Evolutionary conservation across 495 filamentous ascomycete genomes (phyloP).

Genomic region (Aspergillus funiculosus): DNA sequence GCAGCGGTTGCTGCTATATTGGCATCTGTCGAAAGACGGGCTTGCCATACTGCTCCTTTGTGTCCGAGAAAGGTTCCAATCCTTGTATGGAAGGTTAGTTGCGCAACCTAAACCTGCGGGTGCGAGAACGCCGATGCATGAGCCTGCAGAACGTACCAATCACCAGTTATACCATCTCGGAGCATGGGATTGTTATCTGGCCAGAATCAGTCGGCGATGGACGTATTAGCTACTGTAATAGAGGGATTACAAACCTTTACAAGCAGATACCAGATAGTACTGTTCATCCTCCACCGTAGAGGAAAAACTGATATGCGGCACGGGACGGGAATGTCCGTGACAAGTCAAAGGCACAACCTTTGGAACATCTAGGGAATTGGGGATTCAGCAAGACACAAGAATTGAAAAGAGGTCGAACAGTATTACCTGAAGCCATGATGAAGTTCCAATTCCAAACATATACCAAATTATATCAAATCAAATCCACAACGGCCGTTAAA

Average conservation of each 20-base stretch:
- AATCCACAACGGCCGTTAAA: conserved; percentile 18
- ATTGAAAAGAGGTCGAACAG: neutral
- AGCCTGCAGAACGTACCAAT: conserved; percentile 61
- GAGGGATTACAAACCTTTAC: conserved; percentile 64
- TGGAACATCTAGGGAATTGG: conserved; percentile 49
- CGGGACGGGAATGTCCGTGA: conserved; percentile 93
- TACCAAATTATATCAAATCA: conserved; percentile 12
- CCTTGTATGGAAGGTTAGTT: conserved; percentile 40
- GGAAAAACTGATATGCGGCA: conserved; percentile 93
- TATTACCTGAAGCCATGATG: conserved; percentile 27
- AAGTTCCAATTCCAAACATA: conserved; percentile 6
- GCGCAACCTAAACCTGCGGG: neutral
- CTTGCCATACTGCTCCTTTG: conserved; percentile 97
- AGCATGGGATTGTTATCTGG: conserved; percentile 97
- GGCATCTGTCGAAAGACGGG: conserved; percentile 81
- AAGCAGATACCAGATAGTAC: conserved; percentile 95
- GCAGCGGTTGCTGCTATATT: conserved; percentile 84
- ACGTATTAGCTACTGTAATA: neutral
- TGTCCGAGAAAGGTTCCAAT: conserved; percentile 98
- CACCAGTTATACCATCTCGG: conserved; percentile 90
- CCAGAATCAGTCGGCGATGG: conserved; percentile 1
- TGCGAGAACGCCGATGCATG: neutral
- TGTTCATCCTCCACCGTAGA: conserved; percentile 75
- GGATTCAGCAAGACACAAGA: neutral
- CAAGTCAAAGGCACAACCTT: conserved; percentile 89